A percentile compares a stretch with the other conserved stretches of the same genome.
phyloP scores from a whole-genome alignment of 2,329 filamentous ascomycete species.

The Septoria linicola region DNA sequence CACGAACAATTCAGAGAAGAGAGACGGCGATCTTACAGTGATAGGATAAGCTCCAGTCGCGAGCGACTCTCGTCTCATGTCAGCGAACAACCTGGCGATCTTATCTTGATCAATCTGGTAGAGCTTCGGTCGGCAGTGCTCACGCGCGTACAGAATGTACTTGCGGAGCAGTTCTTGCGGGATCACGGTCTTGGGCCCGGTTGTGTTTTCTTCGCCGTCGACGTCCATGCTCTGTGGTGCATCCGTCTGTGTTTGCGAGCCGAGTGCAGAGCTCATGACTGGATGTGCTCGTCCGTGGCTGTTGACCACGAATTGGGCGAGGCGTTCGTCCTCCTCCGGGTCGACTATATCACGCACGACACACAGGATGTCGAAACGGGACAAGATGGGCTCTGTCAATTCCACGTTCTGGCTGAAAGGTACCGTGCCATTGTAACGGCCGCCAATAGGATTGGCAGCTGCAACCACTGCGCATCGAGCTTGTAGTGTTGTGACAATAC shows the following conservation, averaged over 20 bases:
- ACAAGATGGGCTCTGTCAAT: conserved; percentile 93
- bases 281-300: conserved; percentile 91
- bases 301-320: conserved; percentile 91
- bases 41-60: conserved; percentile 97
- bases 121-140: conserved; percentile 85
- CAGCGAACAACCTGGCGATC: conserved; percentile 86
- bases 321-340: conserved; percentile 83
- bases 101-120: conserved; percentile 99
- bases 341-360: conserved; percentile 96
- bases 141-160: conserved; percentile 92
- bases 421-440: conserved; percentile 93
- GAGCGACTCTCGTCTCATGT: conserved; percentile 90
- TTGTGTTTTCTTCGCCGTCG: conserved; percentile 47
- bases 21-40: conserved; percentile 64
- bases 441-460: conserved; percentile 92
- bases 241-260: conserved; percentile 38
- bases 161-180: conserved; percentile 88
- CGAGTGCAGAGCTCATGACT: conserved; percentile 41
- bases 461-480: conserved; percentile 95
- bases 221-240: conserved; percentile 61
- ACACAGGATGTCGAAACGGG: conserved; percentile 95
- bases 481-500: conserved; percentile 95
- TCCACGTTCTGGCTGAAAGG: conserved; percentile 97
- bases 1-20: not conserved
- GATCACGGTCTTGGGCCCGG: conserved; percentile 66